These are phyloP conservation scores for Dendrocalamus sinicus DNA, from an alignment of 176 grass and related monocot genomes.

Conservation along the genomic window DNA sequence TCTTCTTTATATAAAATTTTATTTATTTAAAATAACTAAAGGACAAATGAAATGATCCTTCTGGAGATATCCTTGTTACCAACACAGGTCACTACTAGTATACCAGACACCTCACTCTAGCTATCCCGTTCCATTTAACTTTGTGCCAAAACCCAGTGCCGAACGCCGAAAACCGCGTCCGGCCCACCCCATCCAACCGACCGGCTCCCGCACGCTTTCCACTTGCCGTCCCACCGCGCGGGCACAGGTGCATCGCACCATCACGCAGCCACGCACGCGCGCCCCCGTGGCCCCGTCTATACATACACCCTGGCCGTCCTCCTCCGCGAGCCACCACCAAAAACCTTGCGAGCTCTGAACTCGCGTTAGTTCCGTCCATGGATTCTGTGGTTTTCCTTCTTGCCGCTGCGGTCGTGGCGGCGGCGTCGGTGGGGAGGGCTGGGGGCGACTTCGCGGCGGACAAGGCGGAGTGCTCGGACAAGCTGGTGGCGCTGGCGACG, in stretches of 20 bases:
- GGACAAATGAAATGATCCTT: too few relatives aligned
- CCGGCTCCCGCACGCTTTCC: neutral
- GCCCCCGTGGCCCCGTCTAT: neutral
- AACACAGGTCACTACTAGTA: neutral
- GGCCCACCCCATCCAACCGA: neutral
- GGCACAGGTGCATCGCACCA: neutral
- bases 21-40: too few relatives aligned
- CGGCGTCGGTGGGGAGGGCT: neutral
- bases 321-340: neutral
- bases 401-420: neutral
- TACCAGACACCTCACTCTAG: neutral
- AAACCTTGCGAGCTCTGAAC: neutral
- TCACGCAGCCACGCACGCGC: neutral
- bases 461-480: constrained; percentile 58
- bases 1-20: too few relatives aligned
- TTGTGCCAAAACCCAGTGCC: neutral
- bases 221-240: neutral
- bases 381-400: neutral
- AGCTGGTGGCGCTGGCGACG: constrained; percentile 61
- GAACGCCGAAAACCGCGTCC: neutral
- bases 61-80: too few relatives aligned
- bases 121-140: neutral
- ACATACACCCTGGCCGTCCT: neutral
- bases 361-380: neutral
- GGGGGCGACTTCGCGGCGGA: constrained; percentile 65